These are phyloP conservation scores for Cerioporus squamosus DNA, from an alignment of 1,284 basidiomycete species.

Conservation along the genomic window DNA sequence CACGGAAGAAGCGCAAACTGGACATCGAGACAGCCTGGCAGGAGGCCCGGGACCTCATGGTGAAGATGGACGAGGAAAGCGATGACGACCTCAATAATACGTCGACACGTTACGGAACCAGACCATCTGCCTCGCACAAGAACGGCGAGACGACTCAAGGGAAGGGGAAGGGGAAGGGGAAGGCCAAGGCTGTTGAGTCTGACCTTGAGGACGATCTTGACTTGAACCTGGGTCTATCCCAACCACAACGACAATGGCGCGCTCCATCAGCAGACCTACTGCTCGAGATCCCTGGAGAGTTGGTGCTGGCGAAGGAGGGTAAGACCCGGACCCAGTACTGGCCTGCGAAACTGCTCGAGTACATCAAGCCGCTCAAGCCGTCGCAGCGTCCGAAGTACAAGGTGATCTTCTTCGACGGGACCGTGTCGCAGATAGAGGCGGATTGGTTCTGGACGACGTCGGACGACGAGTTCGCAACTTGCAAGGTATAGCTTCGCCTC, in stretches of 20 bases:
- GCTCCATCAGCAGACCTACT: conserved; percentile 50
- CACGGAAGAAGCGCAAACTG: conserved; percentile 34
- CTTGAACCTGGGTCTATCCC: conserved; percentile 10
- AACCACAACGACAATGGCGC: conserved; percentile 31
- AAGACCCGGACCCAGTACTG: conserved; percentile 51
- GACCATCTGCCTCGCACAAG: conserved; percentile 28
- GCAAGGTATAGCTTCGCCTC: conserved; percentile 47
- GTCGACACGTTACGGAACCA: not conserved
- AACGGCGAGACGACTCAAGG: not conserved
- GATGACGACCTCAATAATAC: conserved; percentile 34
- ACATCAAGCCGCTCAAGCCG: conserved; percentile 47
- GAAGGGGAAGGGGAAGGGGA: conserved; percentile 10
- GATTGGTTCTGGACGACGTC: conserved; percentile 59
- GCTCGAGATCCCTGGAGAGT: conserved; percentile 67
- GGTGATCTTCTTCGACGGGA: conserved; percentile 60
- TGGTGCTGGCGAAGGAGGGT: conserved; percentile 56
- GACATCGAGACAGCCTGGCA: conserved; percentile 37
- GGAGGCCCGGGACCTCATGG: conserved; percentile 36
- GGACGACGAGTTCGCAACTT: conserved; percentile 60
- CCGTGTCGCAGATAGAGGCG: conserved; percentile 43
- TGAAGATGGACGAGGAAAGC: conserved; percentile 31
- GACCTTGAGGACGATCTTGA: conserved; percentile 3
- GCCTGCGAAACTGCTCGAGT: conserved; percentile 66
- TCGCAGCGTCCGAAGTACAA: conserved; percentile 46
- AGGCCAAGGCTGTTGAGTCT: conserved; percentile 5